These are phyloP conservation scores for Stropharia rugosoannulata DNA, from an alignment of 768 basidiomycete genomes.

Conservation along the genomic window DNA sequence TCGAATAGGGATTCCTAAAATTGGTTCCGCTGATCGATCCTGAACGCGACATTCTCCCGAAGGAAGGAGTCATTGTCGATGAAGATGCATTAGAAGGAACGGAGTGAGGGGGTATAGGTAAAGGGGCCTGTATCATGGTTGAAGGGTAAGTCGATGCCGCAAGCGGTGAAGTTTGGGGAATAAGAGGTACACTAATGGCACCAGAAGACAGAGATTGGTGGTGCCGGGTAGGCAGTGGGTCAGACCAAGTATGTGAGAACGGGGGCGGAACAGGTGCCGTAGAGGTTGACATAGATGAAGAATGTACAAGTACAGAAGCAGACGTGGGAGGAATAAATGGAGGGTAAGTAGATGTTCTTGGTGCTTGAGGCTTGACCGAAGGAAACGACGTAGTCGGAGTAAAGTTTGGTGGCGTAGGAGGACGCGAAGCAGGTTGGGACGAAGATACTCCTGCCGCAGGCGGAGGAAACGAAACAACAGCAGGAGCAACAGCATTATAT, in stretches of 20 bases:
- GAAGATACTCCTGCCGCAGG: slow-evolving; percentile 19
- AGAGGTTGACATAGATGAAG: slow-evolving; percentile 19
- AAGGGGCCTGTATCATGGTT: background rate
- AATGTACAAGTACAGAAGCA: background rate
- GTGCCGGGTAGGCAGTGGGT: slow-evolving; percentile 33
- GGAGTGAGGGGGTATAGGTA: slow-evolving; percentile 17
- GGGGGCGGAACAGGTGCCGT: slow-evolving; percentile 16
- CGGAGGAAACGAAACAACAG: slow-evolving; percentile 7
- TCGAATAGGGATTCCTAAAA: slow-evolving; percentile 36
- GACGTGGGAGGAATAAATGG: slow-evolving; percentile 17
- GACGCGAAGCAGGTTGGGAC: slow-evolving; percentile 38
- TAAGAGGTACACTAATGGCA: slow-evolving; percentile 22
- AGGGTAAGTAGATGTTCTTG: slow-evolving; percentile 24
- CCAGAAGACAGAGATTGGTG: slow-evolving; percentile 43
- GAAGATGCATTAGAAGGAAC: slow-evolving; percentile 21
- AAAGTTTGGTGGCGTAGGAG: slow-evolving; percentile 34
- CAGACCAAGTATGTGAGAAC: slow-evolving; percentile 37
- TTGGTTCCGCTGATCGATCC: slow-evolving; percentile 49
- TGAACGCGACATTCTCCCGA: slow-evolving; percentile 58
- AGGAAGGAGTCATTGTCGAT: slow-evolving; percentile 31
- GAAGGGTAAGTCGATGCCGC: background rate
- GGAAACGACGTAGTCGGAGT: slow-evolving; percentile 27
- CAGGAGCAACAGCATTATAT: background rate
- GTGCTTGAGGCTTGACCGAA: slow-evolving; percentile 22
- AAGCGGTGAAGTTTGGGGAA: slow-evolving; percentile 6